Base-by-base conservation (phyloP, 2,329 filamentous ascomycete species). In the Alternaria arborescens region DNA sequence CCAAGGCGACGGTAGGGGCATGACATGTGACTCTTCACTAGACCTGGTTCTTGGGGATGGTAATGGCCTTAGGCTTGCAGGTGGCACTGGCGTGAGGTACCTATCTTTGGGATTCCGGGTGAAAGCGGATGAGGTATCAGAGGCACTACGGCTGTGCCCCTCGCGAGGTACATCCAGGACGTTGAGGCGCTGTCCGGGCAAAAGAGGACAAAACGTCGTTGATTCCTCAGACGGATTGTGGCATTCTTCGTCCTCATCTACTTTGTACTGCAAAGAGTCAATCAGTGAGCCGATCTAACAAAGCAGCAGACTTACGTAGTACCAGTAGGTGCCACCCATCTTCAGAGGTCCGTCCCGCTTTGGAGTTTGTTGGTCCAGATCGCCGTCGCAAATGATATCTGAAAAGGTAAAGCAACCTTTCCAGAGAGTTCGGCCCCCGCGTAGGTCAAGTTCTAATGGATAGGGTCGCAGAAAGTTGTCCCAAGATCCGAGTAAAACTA, bases 281-380 rank as follows among this genome's bases (percentile, higher is more conserved):
- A 58, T 46, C 62, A 65, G 52, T 24, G 38, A 40, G 22, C 26
- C 26, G 2, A 36, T 24, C 11, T 38, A 20, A 16, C 7, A 28
- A 14, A 52, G 52, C 52, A 43, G 22, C 36, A 48, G 44, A 85
- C 91, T 81, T 83, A 96, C 93, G 81, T 95, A 97, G 83, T 97
- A 98, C 86, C 94, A 97, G 80, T 97, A 97, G 16, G 90, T 95
- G 61, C 91, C 88, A 44, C 94, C 94, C 91, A 97, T 97, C 79
- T 91, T 95, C 66, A 97, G 85, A 53, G 91, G 94, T 59, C 93
- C 93, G 68, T 87, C 87, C 70, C 92, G 87, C 70, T 87, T 87
- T 34, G 83, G 80, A 24, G 78, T 79, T 52, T 81, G 83, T 68
- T 81, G 72, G 18, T 82, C 78, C 50, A 83, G 77, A 61, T 89